Conservation (phyloP, 345 rosid species). For the Rubroshorea leprosula region DNA sequence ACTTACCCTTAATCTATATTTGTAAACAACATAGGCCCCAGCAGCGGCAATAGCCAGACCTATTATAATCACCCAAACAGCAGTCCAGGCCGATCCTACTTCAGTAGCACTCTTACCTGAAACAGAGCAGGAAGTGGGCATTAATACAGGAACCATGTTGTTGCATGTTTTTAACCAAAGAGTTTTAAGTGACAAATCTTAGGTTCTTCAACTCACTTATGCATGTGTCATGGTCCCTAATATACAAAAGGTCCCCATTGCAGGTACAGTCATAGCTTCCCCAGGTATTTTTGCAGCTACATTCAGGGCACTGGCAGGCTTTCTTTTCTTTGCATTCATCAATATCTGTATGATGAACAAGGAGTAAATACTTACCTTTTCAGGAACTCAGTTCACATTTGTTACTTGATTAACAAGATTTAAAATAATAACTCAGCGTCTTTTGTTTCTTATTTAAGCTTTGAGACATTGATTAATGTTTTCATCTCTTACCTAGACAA, state of each 20-base stretch:
- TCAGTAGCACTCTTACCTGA: conserved; percentile 69
- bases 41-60: conserved; percentile 75
- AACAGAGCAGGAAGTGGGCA: conserved; percentile 5
- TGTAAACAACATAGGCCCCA: conserved; percentile 87
- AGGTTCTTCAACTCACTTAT: conserved; percentile 51
- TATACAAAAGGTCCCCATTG: conserved; percentile 80
- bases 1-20: conserved; percentile 83
- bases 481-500: conserved; percentile 59
- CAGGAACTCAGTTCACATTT: too few species aligned
- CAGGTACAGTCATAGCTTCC: conserved; percentile 90
- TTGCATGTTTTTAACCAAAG: conserved; percentile 1
- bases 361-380: too few species aligned
- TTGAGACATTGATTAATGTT: neutral
- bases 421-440: neutral
- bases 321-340: conserved; percentile 91
- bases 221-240: conserved; percentile 93
- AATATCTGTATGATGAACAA: conserved; percentile 42
- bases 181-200: neutral
- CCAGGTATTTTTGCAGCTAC: conserved; percentile 93
- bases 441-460: neutral
- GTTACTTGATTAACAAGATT: too few species aligned
- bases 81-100: conserved; percentile 87
- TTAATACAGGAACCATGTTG: conserved; percentile 9
- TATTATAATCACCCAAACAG: conserved; percentile 77
- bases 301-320: conserved; percentile 94